phyloP scores from a whole-genome alignment of 257 asterid genomes.

The Scutellaria galericulata region DNA sequence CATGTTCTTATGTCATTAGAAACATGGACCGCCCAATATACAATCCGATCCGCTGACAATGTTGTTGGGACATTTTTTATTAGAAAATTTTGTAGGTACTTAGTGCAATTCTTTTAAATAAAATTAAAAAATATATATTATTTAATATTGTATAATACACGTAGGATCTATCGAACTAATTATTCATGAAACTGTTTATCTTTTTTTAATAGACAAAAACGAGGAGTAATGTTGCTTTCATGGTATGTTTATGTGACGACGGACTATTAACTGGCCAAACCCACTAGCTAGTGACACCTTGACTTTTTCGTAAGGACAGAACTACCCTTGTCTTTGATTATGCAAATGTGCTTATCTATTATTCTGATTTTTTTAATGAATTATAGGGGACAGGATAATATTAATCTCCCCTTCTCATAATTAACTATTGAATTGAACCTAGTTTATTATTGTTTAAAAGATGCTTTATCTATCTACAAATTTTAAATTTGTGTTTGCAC shows the following conservation, averaged over 20 bases:
- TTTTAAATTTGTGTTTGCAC: no score
- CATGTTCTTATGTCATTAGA: no score
- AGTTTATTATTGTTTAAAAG: no score
- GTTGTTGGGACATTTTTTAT: constrained; percentile 42
- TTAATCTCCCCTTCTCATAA: no score
- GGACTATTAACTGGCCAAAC: constrained; percentile 44
- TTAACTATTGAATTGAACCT: no score
- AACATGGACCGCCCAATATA: constrained; percentile 37
- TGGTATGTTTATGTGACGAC: constrained; percentile 41
- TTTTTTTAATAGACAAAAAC: constrained; percentile 32
- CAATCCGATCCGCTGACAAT: constrained; percentile 40
- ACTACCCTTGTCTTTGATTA: constrained; percentile 26
- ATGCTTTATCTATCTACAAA: no score
- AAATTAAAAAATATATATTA: no score
- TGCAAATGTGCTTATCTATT: not conserved
- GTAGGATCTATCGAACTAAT: not conserved
- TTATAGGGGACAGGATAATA: no score
- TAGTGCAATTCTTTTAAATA: not conserved
- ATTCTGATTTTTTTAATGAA: no score
- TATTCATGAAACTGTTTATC: not conserved
- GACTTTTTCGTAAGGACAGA: constrained; percentile 18
- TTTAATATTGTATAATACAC: no score
- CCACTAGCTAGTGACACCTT: constrained; percentile 47
- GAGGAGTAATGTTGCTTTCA: constrained; percentile 47
- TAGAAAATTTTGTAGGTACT: not conserved